phyloP scores from a whole-genome alignment of 495 filamentous ascomycete genomes.

The Penicillium cosmopolitanum region DNA sequence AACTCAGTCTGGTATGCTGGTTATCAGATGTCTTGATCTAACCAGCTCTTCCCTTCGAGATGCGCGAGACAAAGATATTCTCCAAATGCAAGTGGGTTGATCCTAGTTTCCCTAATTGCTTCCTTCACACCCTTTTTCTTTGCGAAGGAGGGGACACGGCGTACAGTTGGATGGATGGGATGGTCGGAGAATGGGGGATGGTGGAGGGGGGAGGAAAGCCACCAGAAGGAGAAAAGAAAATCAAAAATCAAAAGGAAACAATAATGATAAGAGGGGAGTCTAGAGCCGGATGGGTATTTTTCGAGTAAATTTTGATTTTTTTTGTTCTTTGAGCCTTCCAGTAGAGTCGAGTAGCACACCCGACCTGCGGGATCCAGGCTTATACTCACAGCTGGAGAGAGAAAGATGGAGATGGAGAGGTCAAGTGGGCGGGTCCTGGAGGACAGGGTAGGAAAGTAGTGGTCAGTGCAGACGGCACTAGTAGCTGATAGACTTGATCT shows the following conservation, averaged over 20 bases:
- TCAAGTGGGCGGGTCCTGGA: conserved; percentile 23
- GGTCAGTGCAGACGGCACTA: conserved; percentile 45
- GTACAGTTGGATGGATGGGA: not conserved
- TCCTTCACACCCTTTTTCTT: not conserved
- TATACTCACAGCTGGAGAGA: conserved; percentile 17
- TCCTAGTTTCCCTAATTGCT: conserved; percentile 1
- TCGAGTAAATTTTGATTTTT: too few species aligned
- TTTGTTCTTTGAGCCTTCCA: not conserved
- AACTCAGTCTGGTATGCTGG: not conserved
- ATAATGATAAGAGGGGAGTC: not conserved
- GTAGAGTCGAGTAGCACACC: conserved; percentile 15
- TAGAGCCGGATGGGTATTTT: conserved; percentile 12
- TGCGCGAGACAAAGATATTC: not conserved
- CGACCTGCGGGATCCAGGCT: conserved; percentile 35
- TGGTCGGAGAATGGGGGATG: not conserved
- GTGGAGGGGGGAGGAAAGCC: not conserved
- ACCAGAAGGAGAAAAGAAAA: conserved; percentile 9
- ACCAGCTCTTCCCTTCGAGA: not conserved
- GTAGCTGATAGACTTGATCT: conserved; percentile 52
- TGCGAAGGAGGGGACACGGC: not conserved
- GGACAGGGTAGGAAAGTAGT: conserved; percentile 28
- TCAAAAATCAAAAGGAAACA: not conserved
- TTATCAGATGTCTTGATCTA: not conserved
- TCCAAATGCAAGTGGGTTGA: not conserved
- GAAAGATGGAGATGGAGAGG: conserved; percentile 19